Evolutionary conservation across 805 yeast species (phyloP).

Genomic region (Saturnispora saitoi): DNA sequence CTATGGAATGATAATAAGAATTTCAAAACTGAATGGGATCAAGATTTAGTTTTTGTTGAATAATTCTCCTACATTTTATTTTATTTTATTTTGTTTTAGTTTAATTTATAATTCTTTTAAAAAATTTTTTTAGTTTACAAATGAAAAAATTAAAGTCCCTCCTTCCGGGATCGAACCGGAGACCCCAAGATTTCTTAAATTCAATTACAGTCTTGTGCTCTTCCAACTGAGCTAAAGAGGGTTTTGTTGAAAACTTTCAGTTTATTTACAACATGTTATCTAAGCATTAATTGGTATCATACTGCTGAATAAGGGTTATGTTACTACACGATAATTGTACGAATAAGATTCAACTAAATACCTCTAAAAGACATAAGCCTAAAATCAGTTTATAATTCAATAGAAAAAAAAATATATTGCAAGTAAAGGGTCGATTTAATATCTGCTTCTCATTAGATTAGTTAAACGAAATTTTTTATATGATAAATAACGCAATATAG

Average conservation of each 20-base stretch:
- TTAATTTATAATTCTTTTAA: not conserved
- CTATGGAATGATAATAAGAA: conserved; percentile 62
- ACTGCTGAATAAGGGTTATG: too few relatives aligned
- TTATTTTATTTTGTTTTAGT: not conserved
- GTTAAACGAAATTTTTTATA: too few relatives aligned
- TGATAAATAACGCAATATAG: too few relatives aligned
- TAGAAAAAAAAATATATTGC: too few relatives aligned
- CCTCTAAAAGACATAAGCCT: too few relatives aligned
- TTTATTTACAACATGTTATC: too few relatives aligned
- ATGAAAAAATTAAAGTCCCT: conserved; percentile 3
- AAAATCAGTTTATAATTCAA: too few relatives aligned
- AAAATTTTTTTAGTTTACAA: not conserved
- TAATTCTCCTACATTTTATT: conserved; percentile 12
- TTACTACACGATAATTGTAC: too few relatives aligned
- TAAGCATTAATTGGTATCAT: not conserved
- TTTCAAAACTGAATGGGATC: conserved; percentile 40
- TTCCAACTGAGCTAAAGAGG: conserved; percentile 11
- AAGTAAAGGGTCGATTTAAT: too few relatives aligned
- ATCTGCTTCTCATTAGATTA: too few relatives aligned
- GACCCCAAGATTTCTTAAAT: conserved; percentile 10
- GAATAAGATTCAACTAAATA: too few relatives aligned
- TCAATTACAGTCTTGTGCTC: conserved; percentile 10
- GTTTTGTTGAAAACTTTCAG: conserved; percentile 5
- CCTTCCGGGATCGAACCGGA: conserved; percentile 12
- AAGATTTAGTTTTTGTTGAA: conserved; percentile 39